Evolutionary conservation across 2,329 filamentous ascomycete species (phyloP), one percentile per base, ranked within the genome.

Genomic region (Penicillium hordei): DNA sequence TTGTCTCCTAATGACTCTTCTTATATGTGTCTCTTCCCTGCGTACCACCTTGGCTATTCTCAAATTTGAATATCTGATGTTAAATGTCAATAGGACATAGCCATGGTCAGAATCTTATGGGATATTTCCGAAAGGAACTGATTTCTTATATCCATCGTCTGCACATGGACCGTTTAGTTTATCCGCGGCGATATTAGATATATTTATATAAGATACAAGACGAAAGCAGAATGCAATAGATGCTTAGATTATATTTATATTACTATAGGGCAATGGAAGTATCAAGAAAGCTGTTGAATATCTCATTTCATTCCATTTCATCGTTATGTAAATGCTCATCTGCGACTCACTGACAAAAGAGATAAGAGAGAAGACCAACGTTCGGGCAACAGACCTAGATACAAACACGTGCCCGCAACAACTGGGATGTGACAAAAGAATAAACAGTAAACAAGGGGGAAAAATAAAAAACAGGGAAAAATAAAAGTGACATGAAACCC

Each of bases 241-340:
- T 15, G 9, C 15, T 2, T 44, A 12, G 17, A 29, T n/a, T 12
- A 9, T 29, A 19, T n/a, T n/a, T 19, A 13, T 13, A 19, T 44
- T 13, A n/a, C 9, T 27, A 38, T 7, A n/a, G 5, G 17, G 17
- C 25, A 51, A 15, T 2, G 15, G 10, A 17, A 23, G 3, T 19
- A 12, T 13, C 15, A 33, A 34, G 6, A 27, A 34, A 23, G 10
- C 8, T 23, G 2, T 50, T 42, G 21, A 42, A 29, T n/a, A 34
- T 40, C 48, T 57, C 55, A 53, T 53, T 52, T 52, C 48, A 57
- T 57, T 56, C 49, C 53, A 55, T 55, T 55, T 31, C 4, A 48
- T 57, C 55, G 17, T 57, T 43, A 57, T 57, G 55, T 53, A 53
- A 40, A 42, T 52, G 29, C 43, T 48, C 43, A 23, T 53, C 34